Conservation (phyloP, 768 basidiomycete species). For the Lepiota subincarnata region DNA sequence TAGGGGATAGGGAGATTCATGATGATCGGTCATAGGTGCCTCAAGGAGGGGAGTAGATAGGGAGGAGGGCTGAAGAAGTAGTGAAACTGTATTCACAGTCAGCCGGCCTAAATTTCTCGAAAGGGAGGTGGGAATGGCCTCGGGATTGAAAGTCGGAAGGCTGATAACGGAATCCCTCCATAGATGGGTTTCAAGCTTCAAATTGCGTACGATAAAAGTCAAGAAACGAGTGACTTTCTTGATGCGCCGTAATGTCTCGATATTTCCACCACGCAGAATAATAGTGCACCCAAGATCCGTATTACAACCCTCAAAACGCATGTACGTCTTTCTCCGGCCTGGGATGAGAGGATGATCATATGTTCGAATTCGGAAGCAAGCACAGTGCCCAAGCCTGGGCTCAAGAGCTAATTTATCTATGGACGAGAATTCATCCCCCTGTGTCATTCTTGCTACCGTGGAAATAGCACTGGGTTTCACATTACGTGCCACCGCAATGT, state of each 20-base stretch:
- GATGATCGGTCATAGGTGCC: neutral
- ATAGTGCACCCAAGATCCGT: conserved; percentile 94
- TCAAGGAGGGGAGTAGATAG: conserved; percentile 8
- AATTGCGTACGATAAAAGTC: conserved; percentile 86
- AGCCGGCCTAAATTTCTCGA: conserved; percentile 23
- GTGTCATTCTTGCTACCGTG: conserved; percentile 89
- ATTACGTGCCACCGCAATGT: conserved; percentile 85
- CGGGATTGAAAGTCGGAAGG: conserved; percentile 58
- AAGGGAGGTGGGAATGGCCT: conserved; percentile 53
- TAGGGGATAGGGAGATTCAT: neutral
- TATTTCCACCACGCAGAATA: conserved; percentile 81
- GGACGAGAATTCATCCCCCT: conserved; percentile 91
- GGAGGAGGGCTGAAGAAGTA: conserved; percentile 14
- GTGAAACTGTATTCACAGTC: conserved; percentile 18
- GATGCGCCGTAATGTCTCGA: conserved; percentile 74
- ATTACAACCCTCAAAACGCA: conserved; percentile 97
- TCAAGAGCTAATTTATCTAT: conserved; percentile 92
- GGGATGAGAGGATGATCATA: conserved; percentile 94
- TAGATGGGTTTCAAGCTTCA: conserved; percentile 91
- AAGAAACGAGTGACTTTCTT: conserved; percentile 94
- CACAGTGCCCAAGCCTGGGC: conserved; percentile 85
- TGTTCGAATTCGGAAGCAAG: conserved; percentile 83
- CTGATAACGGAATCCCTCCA: conserved; percentile 88
- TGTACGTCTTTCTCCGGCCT: conserved; percentile 91
- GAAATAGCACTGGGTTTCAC: conserved; percentile 87